These are phyloP conservation scores for Malania oleifera DNA, from an alignment of 164 flowering plant species.

Conservation along the genomic window DNA sequence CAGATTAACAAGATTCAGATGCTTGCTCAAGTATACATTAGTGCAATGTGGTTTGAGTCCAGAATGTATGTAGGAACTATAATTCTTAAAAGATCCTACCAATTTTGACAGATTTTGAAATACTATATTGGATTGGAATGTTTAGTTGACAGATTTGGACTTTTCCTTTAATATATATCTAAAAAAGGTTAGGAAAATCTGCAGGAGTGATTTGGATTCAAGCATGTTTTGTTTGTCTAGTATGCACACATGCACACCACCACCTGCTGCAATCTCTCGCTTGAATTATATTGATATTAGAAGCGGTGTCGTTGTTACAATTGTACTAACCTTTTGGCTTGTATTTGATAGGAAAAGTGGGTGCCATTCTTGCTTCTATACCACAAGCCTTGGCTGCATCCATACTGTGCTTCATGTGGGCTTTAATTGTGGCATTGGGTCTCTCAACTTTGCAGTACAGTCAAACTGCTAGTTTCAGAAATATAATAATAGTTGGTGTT, in stretches of 20 bases:
- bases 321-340: neutral
- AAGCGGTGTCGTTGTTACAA: neutral
- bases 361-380: conserved; percentile 91
- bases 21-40: neutral
- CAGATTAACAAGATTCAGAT: neutral
- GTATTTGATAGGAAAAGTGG: conserved; percentile 66
- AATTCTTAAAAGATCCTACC: too few relatives aligned
- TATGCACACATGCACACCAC: neutral
- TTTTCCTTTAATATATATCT: neutral
- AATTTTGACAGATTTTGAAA: too few relatives aligned
- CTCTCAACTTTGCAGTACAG: conserved; percentile 68
- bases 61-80: neutral
- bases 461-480: conserved; percentile 67
- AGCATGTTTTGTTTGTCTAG: neutral
- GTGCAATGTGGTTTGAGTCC: conserved; percentile 1
- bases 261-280: too few relatives aligned
- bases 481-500: conserved; percentile 73
- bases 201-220: neutral
- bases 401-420: conserved; percentile 82
- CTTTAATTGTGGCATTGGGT: conserved; percentile 68
- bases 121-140: neutral
- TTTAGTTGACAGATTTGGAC: neutral
- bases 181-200: neutral
- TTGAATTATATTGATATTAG: neutral
- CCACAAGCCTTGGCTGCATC: conserved; percentile 91